Base-by-base conservation (phyloP, 306 rosid species). In the Abrus precatorius region DNA sequence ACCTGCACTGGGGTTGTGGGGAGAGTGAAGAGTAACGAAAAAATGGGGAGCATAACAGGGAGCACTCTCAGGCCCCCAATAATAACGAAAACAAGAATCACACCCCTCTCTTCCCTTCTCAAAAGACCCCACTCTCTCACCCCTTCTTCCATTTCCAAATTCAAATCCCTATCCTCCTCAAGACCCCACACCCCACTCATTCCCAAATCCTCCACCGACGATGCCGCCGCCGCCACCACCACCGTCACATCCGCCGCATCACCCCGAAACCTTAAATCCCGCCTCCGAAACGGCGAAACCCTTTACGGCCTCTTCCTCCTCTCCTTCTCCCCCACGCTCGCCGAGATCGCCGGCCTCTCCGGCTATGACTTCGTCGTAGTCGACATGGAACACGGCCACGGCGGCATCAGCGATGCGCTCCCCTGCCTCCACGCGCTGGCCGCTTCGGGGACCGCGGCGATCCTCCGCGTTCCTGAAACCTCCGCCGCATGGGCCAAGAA, bases 331-430 rank as follows among this genome's bases (percentile, higher is more conserved):
- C 99, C 97, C 11, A 89, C 99, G 13, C 78, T 95, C 4, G 92
- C 95, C 27, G 95, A 92, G 88, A 94, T 92, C 83, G 92, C 91
- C 0, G 94, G 88, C 28, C 91, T 89, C 52, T 63, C 97, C 61
- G 95, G 97, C 80, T 94, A 90, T 72, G 97, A 93, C 69, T 93
- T 90, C 43, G 91, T 90, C 12, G 92, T 93, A 1, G 55, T 93
- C 66, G 98, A 93, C 87, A 91, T 93, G 95, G 98, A 93, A 57
- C 98, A 93, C 72, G 98, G 95, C 44, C 86, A 86, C 55, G 98
- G 95, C 47, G 91, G 91, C 7, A 79, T 87, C 76, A 12, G 89
- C 74, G 87, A 90, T 4, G 84, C 99, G 1, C 90, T 95, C 47
- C 81, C 89, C 8, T 90, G 97, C 72, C 84, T 90, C 20, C 90